A percentile compares a stretch with the other conserved stretches of the same genome.
These are phyloP conservation scores for Monosporozyma aquatica DNA, from an alignment of 805 yeast species.

Conservation along the genomic window DNA sequence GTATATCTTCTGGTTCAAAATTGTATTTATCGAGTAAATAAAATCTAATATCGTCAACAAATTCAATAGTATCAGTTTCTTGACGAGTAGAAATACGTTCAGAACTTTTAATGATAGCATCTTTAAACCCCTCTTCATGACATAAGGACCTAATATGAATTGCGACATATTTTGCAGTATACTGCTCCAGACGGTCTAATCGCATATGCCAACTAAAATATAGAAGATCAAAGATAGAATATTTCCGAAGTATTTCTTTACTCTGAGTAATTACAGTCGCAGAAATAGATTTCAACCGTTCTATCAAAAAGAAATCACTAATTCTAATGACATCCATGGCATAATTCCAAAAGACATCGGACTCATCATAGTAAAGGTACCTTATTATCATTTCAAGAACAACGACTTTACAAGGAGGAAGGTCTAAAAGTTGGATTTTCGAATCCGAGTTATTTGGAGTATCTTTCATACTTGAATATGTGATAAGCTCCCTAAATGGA, in stretches of 20 bases:
- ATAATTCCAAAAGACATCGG: conserved; percentile 39
- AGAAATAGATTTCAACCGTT: conserved; percentile 56
- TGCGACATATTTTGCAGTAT: conserved; percentile 52
- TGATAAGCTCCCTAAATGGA: conserved; percentile 32
- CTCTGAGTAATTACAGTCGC: conserved; percentile 36
- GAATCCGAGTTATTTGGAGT: conserved; percentile 10
- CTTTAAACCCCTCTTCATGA: conserved; percentile 32
- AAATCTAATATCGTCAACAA: conserved; percentile 68
- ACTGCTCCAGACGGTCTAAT: conserved; percentile 55
- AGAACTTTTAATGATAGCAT: conserved; percentile 40
- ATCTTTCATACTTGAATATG: conserved; percentile 2
- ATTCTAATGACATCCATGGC: conserved; percentile 49
- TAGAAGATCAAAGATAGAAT: conserved; percentile 47
- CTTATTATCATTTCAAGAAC: conserved; percentile 44
- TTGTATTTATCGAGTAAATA: conserved; percentile 35
- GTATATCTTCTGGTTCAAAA: conserved; percentile 24
- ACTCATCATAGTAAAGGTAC: conserved; percentile 53
- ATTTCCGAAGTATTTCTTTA: conserved; percentile 20
- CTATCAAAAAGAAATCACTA: conserved; percentile 50
- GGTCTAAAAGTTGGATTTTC: conserved; percentile 15
- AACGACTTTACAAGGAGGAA: conserved; percentile 20
- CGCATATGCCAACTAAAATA: conserved; percentile 61
- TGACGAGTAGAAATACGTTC: conserved; percentile 49
- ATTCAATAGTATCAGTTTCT: conserved; percentile 71
- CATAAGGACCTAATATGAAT: conserved; percentile 35